phyloP scores from a whole-genome alignment of 2,329 filamentous ascomycete genomes.

The Zalaria obscura region DNA sequence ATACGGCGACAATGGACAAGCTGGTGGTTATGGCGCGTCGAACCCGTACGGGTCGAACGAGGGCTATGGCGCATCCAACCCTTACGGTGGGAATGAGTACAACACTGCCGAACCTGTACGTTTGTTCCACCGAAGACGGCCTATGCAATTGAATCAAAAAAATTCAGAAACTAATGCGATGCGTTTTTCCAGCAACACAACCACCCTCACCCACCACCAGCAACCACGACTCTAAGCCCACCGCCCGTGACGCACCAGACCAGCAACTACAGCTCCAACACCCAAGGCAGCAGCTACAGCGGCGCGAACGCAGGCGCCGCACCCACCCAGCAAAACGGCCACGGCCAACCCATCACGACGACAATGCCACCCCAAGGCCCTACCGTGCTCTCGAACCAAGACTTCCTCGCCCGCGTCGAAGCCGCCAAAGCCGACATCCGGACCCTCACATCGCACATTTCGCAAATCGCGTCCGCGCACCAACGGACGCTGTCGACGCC shows the following conservation, averaged over 20 bases:
- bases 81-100: conserved; percentile 19
- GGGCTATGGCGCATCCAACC: conserved; percentile 16
- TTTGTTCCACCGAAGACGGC: background rate
- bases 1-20: conserved; percentile 48
- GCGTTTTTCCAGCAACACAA: background rate
- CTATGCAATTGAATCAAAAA: background rate
- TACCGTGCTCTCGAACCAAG: conserved; percentile 43
- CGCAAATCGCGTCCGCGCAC: conserved; percentile 54
- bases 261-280: conserved; percentile 15
- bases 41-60: conserved; percentile 18
- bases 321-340: conserved; percentile 1
- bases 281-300: conserved; percentile 20
- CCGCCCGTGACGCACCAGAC: conserved; percentile 21
- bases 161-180: no score
- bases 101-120: conserved; percentile 2
- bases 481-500: conserved; percentile 56
- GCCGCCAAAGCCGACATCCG: conserved; percentile 54
- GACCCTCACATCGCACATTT: conserved; percentile 50
- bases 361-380: conserved; percentile 23
- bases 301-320: conserved; percentile 4
- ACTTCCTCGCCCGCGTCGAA: conserved; percentile 44
- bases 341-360: conserved; percentile 1
- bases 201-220: background rate
- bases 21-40: conserved; percentile 19
- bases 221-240: conserved; percentile 9